These are phyloP conservation scores for Camelina sativa DNA, from an alignment of 345 rosid species.

Conservation along the genomic window DNA sequence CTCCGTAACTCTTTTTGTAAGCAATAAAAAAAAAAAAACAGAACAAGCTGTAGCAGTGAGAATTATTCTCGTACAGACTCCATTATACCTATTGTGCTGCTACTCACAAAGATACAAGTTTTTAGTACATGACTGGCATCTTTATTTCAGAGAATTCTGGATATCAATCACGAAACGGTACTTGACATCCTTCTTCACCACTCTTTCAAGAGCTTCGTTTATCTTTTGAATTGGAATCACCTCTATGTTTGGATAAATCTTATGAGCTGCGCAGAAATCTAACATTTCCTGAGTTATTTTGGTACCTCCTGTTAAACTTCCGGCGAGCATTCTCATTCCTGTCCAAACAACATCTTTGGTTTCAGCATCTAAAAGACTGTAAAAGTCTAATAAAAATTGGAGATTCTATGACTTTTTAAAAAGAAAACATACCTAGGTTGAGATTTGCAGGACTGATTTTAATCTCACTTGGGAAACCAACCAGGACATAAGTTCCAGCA, in stretches of 20 bases:
- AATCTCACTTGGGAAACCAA: conserved; percentile 85
- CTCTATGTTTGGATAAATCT: conserved; percentile 77
- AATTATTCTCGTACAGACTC: conserved; percentile 18
- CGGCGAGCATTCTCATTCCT: conserved; percentile 70
- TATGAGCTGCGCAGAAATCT: conserved; percentile 70
- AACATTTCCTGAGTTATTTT: conserved; percentile 80
- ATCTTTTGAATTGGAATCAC: conserved; percentile 65
- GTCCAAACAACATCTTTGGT: conserved; percentile 28
- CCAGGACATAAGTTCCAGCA: conserved; percentile 65
- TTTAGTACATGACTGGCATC: neutral
- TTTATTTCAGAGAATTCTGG: conserved; percentile 63
- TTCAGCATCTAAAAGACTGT: neutral
- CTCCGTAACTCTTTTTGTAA: neutral
- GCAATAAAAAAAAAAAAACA: neutral
- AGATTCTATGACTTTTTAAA: neutral
- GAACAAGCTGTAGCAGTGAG: neutral
- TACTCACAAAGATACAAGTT: neutral
- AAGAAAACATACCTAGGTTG: conserved; percentile 49
- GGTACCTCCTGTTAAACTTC: conserved; percentile 76
- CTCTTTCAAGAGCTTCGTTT: conserved; percentile 82
- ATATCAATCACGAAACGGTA: conserved; percentile 88
- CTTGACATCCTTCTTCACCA: conserved; percentile 75
- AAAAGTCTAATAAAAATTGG: no score
- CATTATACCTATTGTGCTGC: neutral
- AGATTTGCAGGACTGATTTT: conserved; percentile 81